phyloP scores from a whole-genome alignment of 2,329 filamentous ascomycete species.

The Immersiporthe knoxdaviesiana region DNA sequence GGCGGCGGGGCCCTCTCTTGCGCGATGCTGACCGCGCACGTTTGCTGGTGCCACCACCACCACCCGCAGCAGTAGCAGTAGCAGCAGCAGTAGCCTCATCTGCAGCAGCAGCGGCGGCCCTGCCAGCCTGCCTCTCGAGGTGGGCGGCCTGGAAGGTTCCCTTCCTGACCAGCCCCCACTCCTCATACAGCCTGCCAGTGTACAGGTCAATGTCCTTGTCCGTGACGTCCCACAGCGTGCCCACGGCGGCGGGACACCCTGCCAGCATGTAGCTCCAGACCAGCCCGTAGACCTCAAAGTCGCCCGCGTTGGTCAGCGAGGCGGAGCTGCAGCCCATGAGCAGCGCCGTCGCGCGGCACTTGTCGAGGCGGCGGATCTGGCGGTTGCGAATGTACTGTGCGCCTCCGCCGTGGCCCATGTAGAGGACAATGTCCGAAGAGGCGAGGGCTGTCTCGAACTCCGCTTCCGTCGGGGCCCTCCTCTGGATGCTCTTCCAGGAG shows the following conservation, averaged over 20 bases:
- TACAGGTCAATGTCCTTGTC: slow-evolving; percentile 97
- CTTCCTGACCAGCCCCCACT: slow-evolving; percentile 75
- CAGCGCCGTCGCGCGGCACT: slow-evolving; percentile 76
- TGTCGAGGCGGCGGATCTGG: slow-evolving; percentile 76
- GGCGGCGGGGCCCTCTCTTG: slow-evolving; percentile 32
- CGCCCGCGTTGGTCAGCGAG: slow-evolving; percentile 76
- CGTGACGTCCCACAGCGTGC: slow-evolving; percentile 96
- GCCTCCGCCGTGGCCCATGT: slow-evolving; percentile 95
- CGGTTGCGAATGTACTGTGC: slow-evolving; percentile 90
- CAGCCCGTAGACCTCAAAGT: slow-evolving; percentile 89
- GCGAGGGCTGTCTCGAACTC: slow-evolving; percentile 74
- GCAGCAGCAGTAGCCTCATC: slow-evolving; percentile 29
- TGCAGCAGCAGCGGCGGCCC: slow-evolving; percentile 25
- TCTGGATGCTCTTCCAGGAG: slow-evolving; percentile 72
- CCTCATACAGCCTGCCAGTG: slow-evolving; percentile 75
- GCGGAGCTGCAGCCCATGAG: slow-evolving; percentile 95
- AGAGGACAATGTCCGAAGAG: slow-evolving; percentile 74
- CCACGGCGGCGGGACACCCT: slow-evolving; percentile 82
- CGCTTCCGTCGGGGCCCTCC: slow-evolving; percentile 71
- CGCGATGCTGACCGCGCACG: slow-evolving; percentile 24
- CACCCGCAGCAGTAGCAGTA: slow-evolving; percentile 12
- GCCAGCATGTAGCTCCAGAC: slow-evolving; percentile 91
- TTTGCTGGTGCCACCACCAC: slow-evolving; percentile 13
- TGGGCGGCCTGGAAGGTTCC: slow-evolving; percentile 44
- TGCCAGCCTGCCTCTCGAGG: slow-evolving; percentile 40